Evolutionary conservation across 2,329 filamentous ascomycete genomes (phyloP), one percentile per base, ranked within the genome.

Genomic region (Cryphonectria parasitica): DNA sequence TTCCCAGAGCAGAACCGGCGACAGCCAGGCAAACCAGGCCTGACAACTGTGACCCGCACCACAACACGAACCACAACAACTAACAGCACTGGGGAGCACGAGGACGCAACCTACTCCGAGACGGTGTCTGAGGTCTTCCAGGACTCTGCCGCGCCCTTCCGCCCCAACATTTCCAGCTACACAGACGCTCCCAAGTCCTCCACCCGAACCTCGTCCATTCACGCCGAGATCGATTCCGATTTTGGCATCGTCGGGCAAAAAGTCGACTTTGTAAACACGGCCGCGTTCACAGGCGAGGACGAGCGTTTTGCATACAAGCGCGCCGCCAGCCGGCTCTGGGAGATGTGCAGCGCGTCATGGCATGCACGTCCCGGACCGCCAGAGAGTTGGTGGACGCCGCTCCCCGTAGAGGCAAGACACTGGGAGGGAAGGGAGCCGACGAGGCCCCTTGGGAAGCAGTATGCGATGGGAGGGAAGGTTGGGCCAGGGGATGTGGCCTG

Each of bases 261-360:
- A 67, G 79, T 87, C n/a, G 87, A 95, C 76, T 96, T 95, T 76
- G 87, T 84, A 65, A 89, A 90, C 73, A 86, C 90, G 0, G 71
- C 71, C 15, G 89, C 87, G 0, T 92, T 95, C 76, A 95, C 91
- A 0, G 93, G 93, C 17, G 91, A 95, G 77, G 93, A 95, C 78
- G 92, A 95, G 79, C 85, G 89, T 17, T 96, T 96, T 77, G 92
- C 92, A 0, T 95, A 94, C 75, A 93, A 93, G 79, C 85, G 93
- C 34, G 93, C 92, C 1, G 85, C 89, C 60, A 93, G 90, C 74
- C 83, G 93, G n/a, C 82, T 96, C 3, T 96, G 92, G 92, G 92
- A 96, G 80, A 89, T 96, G 77, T 95, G 92, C 78, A 89, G 91
- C 25, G 84, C 83, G 52, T 83, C 86, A 72, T 95, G 92, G 92